phyloP scores from a whole-genome alignment of 2,329 filamentous ascomycete species.

The Stachybotrys chlorohalonatus region DNA sequence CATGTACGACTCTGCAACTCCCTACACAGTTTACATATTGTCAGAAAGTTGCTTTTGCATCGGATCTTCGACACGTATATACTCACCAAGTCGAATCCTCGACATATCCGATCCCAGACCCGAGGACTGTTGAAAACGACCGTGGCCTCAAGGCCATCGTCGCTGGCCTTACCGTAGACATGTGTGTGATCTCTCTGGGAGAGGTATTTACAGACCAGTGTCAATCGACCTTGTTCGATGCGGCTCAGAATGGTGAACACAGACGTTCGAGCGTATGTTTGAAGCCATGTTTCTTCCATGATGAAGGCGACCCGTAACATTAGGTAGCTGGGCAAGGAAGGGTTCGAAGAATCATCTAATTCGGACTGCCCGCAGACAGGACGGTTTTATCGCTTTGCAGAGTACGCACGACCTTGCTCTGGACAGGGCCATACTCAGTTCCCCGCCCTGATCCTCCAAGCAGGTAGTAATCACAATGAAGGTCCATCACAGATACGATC shows the following conservation, averaged over 20 bases:
- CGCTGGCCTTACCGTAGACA: neutral
- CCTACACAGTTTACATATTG: neutral
- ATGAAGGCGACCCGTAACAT: neutral
- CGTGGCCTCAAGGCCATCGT: neutral
- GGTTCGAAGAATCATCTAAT: neutral
- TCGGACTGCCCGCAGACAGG: neutral
- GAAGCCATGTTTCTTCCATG: constrained; percentile 5
- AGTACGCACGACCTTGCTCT: no score
- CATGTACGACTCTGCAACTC: constrained; percentile 8
- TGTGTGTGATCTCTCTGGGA: neutral
- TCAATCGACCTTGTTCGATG: constrained; percentile 2
- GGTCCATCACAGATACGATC: no score
- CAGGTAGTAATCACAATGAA: no score
- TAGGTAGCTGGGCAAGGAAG: neutral
- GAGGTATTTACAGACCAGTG: neutral
- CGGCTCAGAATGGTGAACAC: constrained; percentile 3
- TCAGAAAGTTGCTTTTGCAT: no score
- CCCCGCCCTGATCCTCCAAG: no score
- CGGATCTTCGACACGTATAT: neutral
- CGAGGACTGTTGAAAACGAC: constrained; percentile 3
- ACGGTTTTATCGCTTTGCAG: no score
- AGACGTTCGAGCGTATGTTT: constrained; percentile 2
- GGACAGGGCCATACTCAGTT: no score
- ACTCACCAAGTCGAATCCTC: constrained; percentile 5
- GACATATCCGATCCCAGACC: constrained; percentile 4